These are phyloP conservation scores for Cardamine chenopodiifolia DNA, from an alignment of 345 rosid genomes.

Conservation along the genomic window DNA sequence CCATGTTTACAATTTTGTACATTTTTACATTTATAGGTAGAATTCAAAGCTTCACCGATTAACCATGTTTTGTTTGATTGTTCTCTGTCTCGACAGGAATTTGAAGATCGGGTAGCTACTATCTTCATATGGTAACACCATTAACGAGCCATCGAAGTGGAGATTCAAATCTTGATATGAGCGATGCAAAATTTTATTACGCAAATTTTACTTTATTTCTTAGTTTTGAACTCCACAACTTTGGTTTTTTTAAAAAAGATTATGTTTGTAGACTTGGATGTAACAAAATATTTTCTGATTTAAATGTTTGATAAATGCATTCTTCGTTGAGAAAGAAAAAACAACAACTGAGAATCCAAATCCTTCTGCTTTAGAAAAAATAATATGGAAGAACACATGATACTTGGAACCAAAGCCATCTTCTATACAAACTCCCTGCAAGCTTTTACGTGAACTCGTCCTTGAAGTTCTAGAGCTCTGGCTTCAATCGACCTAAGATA, in stretches of 20 bases:
- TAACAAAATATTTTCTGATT: slow-evolving; percentile 8
- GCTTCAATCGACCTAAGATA: slow-evolving; percentile 58
- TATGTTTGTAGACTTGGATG: background rate
- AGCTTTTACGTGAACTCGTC: slow-evolving; percentile 21
- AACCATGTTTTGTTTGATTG: too few species aligned
- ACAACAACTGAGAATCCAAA: slow-evolving; percentile 41
- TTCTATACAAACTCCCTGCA: slow-evolving; percentile 42
- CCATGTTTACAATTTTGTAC: too few species aligned
- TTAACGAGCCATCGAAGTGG: too few species aligned
- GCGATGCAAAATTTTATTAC: too few species aligned
- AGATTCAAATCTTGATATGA: too few species aligned
- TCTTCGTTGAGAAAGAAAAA: slow-evolving; percentile 28
- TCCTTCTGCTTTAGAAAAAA: slow-evolving; percentile 16
- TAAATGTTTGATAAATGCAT: slow-evolving; percentile 25
- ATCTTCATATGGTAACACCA: too few species aligned
- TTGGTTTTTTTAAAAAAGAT: background rate
- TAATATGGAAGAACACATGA: slow-evolving; percentile 34
- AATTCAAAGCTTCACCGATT: too few species aligned
- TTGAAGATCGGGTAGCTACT: too few species aligned
- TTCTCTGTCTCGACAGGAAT: too few species aligned
- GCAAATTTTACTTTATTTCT: background rate
- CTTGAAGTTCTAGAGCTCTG: slow-evolving; percentile 56
- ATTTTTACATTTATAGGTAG: too few species aligned
- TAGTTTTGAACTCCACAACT: background rate
- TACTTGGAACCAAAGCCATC: slow-evolving; percentile 34